Base-by-base conservation (phyloP, 352 stramenopile genomes). In the Globisporangium mamillatum region DNA sequence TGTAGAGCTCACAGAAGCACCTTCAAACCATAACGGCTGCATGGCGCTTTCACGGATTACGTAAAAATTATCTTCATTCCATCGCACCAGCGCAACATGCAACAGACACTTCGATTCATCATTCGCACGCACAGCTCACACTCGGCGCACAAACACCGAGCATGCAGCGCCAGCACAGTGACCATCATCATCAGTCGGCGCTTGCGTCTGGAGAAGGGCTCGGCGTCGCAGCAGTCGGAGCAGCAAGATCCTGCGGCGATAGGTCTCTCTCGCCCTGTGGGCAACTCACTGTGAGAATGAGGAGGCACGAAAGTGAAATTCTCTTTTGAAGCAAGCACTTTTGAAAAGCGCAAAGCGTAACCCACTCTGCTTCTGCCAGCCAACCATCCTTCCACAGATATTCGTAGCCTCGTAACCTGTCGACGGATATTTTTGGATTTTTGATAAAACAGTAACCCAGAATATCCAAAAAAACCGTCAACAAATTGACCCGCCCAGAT, bases 1-100 rank as follows among this genome's bases (percentile, higher is more conserved):
- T 80, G 65, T 75, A 71, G 60, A 54, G 76, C 75, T 83, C 76
- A 83, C 66, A 71, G 66, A 62, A 71, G 66, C 60, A 36, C 59
- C 66, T 71, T 71, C 66, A 71, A 24, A 67, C 66, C 66, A 66
- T 58, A 56, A 71, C 66, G 66, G 66, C 50, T 67, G 66, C 52
- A 41, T 67, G 66, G 20, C 66, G 66, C 66, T 71, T 59, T 71
- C 59, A 71, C 66, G 53, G 41, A 67, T 67, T 66, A 67, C 60
- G 60, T 63, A 59, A 25, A 52, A 68, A 58, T 58, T 59, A 63
- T 71, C 66, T 67, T 71, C 66, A 71, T 63, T 54, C 66, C 66
- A 62, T 71, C 66, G 29, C 61, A 52, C 50, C 18, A 41, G 25
- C 34, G 32, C 44, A 65, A 61, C 34, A 64, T 1, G 57, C 16